Evolutionary conservation across 2,329 filamentous ascomycete species (phyloP), one percentile per base, ranked within the genome.

Genomic region (Exophiala bonariae): DNA sequence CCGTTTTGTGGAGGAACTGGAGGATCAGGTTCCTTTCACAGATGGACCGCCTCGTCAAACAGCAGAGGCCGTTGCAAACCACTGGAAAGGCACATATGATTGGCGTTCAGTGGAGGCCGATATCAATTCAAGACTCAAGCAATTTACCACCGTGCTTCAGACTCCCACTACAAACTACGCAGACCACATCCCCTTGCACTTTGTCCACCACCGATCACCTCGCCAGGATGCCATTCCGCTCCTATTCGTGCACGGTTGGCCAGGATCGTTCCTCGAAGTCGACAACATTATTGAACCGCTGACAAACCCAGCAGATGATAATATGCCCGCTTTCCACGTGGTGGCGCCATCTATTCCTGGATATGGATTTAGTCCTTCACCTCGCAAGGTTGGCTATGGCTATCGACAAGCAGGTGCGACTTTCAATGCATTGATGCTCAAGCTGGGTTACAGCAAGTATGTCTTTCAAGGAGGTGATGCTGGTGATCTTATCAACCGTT

Each of bases 191-290:
- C 44, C 52, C 17, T 23, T 63, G 5, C 60, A 63, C 40, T 61
- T 55, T 35, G 54, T 54, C 14, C 59, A 61, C 28, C 40, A 50
- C 9, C 41, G 22, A 16, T 57, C 54, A 13, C 8, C 34, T 17
- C 41, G 37, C 4, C 11, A 41, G 10, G 62, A 67, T 36, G 67
- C 68, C 3, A 60, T 65, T 9, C 66, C 66, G 2, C 59, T 68
- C 13, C 58, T 65, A 2, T 66, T 66, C 47, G 58, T 58, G 14
- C 66, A 68, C 44, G 65, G 65, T 38, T 68, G 65, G 66, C 66
- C 66, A 3, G 65, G 66, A 9, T 62, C 56, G 7, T 66, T 69
- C 41, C 47, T 65, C 9, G 66, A 68, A 45, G 64, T 65, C 28
- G 32, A 52, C 4, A 56, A 57, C 13, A 52, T 68, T 13, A 55